These are phyloP conservation scores for Collybia sordida DNA, from an alignment of 768 basidiomycete genomes.

Conservation along the genomic window DNA sequence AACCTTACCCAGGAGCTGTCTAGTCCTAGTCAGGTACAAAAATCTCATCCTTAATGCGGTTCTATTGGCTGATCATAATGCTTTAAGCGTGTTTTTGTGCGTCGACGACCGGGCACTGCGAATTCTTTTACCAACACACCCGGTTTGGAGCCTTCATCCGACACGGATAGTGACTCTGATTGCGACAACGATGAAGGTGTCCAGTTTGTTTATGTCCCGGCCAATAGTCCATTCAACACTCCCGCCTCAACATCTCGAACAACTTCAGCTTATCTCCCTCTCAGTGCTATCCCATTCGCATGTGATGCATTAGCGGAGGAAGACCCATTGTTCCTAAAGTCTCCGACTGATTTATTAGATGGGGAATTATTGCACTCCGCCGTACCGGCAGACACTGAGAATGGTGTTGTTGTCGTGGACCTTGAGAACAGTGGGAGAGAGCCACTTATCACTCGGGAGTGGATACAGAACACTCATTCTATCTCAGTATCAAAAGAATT, in stretches of 20 bases:
- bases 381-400: background rate
- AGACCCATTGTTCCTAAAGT: slow-evolving; percentile 12
- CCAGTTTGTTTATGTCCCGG: slow-evolving; percentile 39
- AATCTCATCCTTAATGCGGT: background rate
- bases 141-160: slow-evolving; percentile 11
- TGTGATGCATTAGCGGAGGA: slow-evolving; percentile 23
- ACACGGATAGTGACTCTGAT: slow-evolving; percentile 12
- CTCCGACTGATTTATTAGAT: slow-evolving; percentile 5
- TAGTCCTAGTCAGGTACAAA: slow-evolving; percentile 3
- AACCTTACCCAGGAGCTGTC: slow-evolving; percentile 4
- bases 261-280: slow-evolving; percentile 24
- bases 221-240: slow-evolving; percentile 37
- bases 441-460: background rate
- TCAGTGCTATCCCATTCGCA: slow-evolving; percentile 20
- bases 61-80: background rate
- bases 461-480: no score
- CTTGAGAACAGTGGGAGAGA: background rate
- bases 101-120: slow-evolving; percentile 6
- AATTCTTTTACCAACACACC: slow-evolving; percentile 14
- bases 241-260: slow-evolving; percentile 24
- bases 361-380: background rate
- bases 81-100: slow-evolving; percentile 2
- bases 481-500: no score
- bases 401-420: slow-evolving; percentile 5
- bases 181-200: slow-evolving; percentile 17